Conservation (phyloP, 148 eudicot genomes). For the Polygonum maritimum region DNA sequence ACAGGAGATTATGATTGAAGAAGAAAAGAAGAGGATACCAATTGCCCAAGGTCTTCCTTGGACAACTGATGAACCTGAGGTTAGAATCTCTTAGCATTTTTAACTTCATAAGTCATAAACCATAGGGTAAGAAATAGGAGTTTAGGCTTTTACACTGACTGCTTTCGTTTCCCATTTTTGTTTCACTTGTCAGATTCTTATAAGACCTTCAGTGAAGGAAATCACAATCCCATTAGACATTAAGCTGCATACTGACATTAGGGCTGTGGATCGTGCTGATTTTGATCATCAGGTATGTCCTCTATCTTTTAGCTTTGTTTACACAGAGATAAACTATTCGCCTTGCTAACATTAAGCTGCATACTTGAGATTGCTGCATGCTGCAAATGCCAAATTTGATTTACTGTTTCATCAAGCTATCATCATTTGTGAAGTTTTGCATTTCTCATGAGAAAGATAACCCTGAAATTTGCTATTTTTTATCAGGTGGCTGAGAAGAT, state of each 20-base stretch:
- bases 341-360: no score
- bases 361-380: neutral
- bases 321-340: no score
- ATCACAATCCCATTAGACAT: constrained; percentile 65
- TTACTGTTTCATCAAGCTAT: neutral
- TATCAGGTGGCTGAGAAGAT: constrained; percentile 66
- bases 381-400: neutral
- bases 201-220: constrained; percentile 85
- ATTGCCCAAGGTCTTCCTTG: constrained; percentile 93
- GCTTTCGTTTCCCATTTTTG: neutral
- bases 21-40: constrained; percentile 77
- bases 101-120: neutral
- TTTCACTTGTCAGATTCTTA: constrained; percentile 46
- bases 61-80: constrained; percentile 97
- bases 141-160: neutral
- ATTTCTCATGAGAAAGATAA: neutral
- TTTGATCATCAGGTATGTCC: constrained; percentile 70
- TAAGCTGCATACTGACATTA: constrained; percentile 69
- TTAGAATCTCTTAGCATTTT: constrained; percentile 4
- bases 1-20: constrained; percentile 61
- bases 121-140: neutral
- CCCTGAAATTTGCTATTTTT: neutral
- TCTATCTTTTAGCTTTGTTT: neutral
- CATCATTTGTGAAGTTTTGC: neutral
- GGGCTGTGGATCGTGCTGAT: constrained; percentile 89